Conservation (phyloP, 1,284 basidiomycete species). For the Ganoderma leucocontextum region DNA sequence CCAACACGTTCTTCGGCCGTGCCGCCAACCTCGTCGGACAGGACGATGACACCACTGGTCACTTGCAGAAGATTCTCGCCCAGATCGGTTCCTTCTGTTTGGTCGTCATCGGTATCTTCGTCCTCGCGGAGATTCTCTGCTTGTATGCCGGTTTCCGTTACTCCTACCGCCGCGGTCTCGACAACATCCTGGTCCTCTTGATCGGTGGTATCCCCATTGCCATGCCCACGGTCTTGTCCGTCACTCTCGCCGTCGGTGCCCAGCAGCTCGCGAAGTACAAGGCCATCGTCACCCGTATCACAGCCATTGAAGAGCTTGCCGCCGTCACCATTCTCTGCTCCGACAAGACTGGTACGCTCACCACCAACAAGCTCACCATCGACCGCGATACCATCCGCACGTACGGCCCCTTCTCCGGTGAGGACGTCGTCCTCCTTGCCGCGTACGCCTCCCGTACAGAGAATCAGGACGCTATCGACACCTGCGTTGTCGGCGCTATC, state of each 20-base stretch:
- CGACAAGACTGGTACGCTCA: slow-evolving; percentile 97
- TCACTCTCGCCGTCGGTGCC: slow-evolving; percentile 97
- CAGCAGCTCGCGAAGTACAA: slow-evolving; percentile 99
- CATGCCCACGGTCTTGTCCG: slow-evolving; percentile 96
- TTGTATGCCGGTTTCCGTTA: slow-evolving; percentile 91
- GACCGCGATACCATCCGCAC: slow-evolving; percentile 93
- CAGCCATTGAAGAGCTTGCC: slow-evolving; percentile 96
- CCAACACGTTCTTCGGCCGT: slow-evolving; percentile 96
- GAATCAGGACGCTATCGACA: slow-evolving; percentile 98
- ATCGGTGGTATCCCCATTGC: slow-evolving; percentile 99
- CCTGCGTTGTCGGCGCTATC: slow-evolving; percentile 85
- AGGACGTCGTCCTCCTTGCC: slow-evolving; percentile 92
- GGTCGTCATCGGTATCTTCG: slow-evolving; percentile 92
- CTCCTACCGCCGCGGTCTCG: slow-evolving; percentile 91
- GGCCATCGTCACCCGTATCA: slow-evolving; percentile 98
- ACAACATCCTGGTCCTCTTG: slow-evolving; percentile 96
- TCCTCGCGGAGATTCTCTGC: slow-evolving; percentile 89
- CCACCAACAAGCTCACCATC: slow-evolving; percentile 99
- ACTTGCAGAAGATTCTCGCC: slow-evolving; percentile 97
- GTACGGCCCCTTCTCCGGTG: slow-evolving; percentile 88
- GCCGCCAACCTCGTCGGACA: slow-evolving; percentile 95
- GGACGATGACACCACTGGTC: slow-evolving; percentile 95
- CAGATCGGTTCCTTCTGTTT: slow-evolving; percentile 97
- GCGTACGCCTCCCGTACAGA: slow-evolving; percentile 97
- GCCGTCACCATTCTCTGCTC: slow-evolving; percentile 98